These are phyloP conservation scores for Spergularia azorica DNA, from an alignment of 179 eudicot species.

Conservation along the genomic window DNA sequence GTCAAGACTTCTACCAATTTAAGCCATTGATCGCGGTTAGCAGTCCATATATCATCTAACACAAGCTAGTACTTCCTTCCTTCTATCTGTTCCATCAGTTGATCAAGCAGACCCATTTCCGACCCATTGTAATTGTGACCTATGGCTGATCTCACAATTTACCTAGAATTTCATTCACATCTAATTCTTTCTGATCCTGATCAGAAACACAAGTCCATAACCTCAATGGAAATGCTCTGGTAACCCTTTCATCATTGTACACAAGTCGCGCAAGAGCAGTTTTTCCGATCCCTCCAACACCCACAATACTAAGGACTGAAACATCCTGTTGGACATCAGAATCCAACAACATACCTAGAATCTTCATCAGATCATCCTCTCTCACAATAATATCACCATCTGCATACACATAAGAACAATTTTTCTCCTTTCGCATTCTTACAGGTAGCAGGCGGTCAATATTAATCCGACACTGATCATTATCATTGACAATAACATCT, in stretches of 20 bases:
- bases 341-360: slow-evolving; percentile 18
- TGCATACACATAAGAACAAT: slow-evolving; percentile 24
- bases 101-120: slow-evolving; percentile 4
- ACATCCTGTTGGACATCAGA: slow-evolving; percentile 1
- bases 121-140: background rate
- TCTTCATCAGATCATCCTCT: slow-evolving; percentile 21
- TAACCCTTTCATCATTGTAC: slow-evolving; percentile 23
- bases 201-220: slow-evolving; percentile 40
- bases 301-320: slow-evolving; percentile 27
- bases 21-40: slow-evolving; percentile 24
- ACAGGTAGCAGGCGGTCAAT: slow-evolving; percentile 3
- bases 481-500: slow-evolving; percentile 8
- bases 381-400: slow-evolving; percentile 28
- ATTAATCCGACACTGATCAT: background rate
- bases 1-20: slow-evolving; percentile 13
- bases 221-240: slow-evolving; percentile 21
- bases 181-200: slow-evolving; percentile 10
- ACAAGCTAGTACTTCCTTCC: slow-evolving; percentile 34
- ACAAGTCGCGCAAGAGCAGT: slow-evolving; percentile 37
- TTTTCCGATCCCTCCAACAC: slow-evolving; percentile 38
- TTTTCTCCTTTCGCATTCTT: slow-evolving; percentile 16
- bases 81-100: slow-evolving; percentile 8
- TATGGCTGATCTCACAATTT: slow-evolving; percentile 18
- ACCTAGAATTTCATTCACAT: slow-evolving; percentile 8
- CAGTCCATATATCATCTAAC: slow-evolving; percentile 39